phyloP scores from a whole-genome alignment of 306 rosid species.

The Cicer yamashitae region DNA sequence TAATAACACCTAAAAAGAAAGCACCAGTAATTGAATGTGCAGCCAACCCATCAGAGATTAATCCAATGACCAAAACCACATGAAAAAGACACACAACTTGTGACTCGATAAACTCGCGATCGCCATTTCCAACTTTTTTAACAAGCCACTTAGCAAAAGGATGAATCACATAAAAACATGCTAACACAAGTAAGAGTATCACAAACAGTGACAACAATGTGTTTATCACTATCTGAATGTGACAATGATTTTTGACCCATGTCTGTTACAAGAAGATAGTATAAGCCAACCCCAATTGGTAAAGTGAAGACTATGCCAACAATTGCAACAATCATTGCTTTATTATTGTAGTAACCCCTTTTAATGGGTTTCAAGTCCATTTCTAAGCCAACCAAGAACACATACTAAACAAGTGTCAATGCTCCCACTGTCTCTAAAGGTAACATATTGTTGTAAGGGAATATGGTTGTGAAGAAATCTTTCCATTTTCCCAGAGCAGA shows the following conservation, averaged over 20 bases:
- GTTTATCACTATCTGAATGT: background rate
- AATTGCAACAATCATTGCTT: constrained; percentile 35
- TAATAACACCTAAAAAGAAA: constrained; percentile 47
- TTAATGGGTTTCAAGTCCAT: constrained; percentile 44
- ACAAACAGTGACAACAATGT: background rate
- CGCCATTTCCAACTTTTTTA: constrained; percentile 5
- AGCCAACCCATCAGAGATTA: constrained; percentile 43
- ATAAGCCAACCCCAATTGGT: no score
- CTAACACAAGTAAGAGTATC: background rate
- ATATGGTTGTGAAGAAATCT: background rate
- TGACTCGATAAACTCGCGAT: constrained; percentile 37
- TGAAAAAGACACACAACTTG: constrained; percentile 42
- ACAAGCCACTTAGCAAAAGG: constrained; percentile 41
- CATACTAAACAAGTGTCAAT: constrained; percentile 46
- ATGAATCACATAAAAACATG: background rate
- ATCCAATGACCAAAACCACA: constrained; percentile 40
- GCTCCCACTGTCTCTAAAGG: constrained; percentile 44
- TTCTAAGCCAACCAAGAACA: constrained; percentile 51
- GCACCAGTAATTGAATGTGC: constrained; percentile 44
- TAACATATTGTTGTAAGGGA: constrained; percentile 29
- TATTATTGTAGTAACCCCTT: constrained; percentile 23
- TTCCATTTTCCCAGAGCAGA: constrained; percentile 37
- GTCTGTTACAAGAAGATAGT: no score
- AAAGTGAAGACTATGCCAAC: constrained; percentile 20
- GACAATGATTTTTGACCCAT: background rate